Evolutionary conservation across 495 filamentous ascomycete genomes (phyloP), one percentile per base, ranked within the genome.

Genomic region (Penicillium cosmopolitanum): DNA sequence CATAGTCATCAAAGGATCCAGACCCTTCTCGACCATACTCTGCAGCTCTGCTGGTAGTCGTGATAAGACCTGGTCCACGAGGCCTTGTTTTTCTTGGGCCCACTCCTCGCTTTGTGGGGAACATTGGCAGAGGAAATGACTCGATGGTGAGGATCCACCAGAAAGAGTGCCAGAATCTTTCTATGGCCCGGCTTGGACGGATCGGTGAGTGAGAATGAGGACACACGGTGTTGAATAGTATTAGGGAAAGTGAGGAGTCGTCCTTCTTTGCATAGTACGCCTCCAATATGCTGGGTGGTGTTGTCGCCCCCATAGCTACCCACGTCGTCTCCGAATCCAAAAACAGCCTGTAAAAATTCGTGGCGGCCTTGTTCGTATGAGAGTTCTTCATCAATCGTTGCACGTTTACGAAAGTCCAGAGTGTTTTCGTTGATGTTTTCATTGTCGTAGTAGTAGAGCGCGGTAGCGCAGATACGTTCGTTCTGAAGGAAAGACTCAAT

Each of bases 391-490:
- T 66, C 55, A 19, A 71, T 50, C 16, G 35, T n/a, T 3, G 66
- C 47, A 6, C 63, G 56, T 35, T 82, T 74, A 13, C 81, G 79
- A 64, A 89, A 87, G 0, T 74, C 63, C 0, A 90, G 75, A 25
- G 61, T 64, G 56, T 75, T 83, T 6, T 78, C 67, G 5, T 80
- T 85, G 53, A 89, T 82, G 66, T 92, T 90, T 4, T 84, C 72
- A 51, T 62, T 71, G 58, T 86, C 82, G 64, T 85, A 87, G 73
- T 86, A 87, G 69, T 85, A 87, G 6, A 88, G 62, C 3, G 84
- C 82, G 0, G 82, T 84, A 5, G 84, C 84, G 48, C 77, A 78
- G 42, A 87, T 87, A 19, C 68, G 71, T 50, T 87, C 85, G 56
- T 85, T 85, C 59, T 72, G n/a, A 8, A 40, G n/a, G 19, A 6